Conservation (phyloP, 495 filamentous ascomycete species). For the Parachaetomium inaequale region DNA sequence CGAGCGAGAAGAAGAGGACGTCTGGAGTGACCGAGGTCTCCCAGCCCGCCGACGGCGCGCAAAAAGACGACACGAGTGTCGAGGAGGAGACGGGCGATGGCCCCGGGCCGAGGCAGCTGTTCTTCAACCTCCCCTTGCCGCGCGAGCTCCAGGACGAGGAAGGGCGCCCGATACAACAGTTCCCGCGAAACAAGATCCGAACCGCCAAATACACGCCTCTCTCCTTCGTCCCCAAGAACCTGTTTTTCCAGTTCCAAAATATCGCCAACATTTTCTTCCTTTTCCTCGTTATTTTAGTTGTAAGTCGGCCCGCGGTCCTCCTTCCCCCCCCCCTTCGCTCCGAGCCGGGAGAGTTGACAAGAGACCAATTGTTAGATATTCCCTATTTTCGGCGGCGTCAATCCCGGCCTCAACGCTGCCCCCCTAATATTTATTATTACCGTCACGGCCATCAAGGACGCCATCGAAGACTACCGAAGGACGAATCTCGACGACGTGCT, state of each 20-base stretch:
- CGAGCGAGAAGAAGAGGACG: conserved; percentile 70
- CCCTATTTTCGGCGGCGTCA: conserved; percentile 87
- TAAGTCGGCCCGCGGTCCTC: conserved; percentile 49
- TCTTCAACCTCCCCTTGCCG: conserved; percentile 84
- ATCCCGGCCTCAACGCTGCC: conserved; percentile 84
- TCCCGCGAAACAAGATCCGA: conserved; percentile 90
- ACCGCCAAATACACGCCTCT: conserved; percentile 96
- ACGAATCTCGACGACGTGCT: conserved; percentile 89
- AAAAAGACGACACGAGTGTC: conserved; percentile 34
- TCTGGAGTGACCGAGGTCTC: conserved; percentile 50
- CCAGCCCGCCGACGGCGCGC: conserved; percentile 40
- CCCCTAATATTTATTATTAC: conserved; percentile 93
- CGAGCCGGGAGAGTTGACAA: background rate
- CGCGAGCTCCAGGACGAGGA: conserved; percentile 77
- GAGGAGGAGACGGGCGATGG: conserved; percentile 37
- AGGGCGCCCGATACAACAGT: conserved; percentile 65
- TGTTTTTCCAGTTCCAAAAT: conserved; percentile 97
- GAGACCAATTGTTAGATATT: conserved; percentile 66
- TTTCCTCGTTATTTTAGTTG: conserved; percentile 89
- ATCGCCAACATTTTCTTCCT: conserved; percentile 98
- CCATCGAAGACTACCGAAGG: conserved; percentile 94
- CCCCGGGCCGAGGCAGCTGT: conserved; percentile 51
- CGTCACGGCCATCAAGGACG: conserved; percentile 90
- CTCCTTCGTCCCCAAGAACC: conserved; percentile 95
- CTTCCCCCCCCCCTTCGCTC: background rate